Evolutionary conservation across 2,329 filamentous ascomycete genomes (phyloP).

Genomic region (Stemphylium vesicarium): DNA sequence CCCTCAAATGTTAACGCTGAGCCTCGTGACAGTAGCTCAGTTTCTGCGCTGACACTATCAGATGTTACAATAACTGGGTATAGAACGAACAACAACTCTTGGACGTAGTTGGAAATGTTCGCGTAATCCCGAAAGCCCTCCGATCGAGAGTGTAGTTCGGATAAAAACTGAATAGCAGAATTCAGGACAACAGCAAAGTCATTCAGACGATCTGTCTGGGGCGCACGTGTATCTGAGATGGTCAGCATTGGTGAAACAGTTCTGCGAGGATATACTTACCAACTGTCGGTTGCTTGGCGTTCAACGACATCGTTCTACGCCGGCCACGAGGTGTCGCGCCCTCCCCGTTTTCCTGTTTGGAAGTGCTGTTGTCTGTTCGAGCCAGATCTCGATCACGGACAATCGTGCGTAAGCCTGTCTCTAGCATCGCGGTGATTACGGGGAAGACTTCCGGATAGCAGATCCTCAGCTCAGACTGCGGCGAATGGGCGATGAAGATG

Average conservation of each 20-base stretch:
- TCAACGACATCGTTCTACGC: conserved; percentile 71
- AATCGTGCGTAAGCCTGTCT: conserved; percentile 72
- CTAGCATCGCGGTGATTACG: conserved; percentile 85
- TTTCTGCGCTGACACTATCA: conserved; percentile 81
- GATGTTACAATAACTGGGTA: conserved; percentile 89
- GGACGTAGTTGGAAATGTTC: conserved; percentile 77
- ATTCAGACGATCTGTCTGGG: conserved; percentile 51
- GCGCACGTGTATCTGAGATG: conserved; percentile 37
- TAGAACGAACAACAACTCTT: conserved; percentile 77
- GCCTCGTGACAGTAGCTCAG: conserved; percentile 83
- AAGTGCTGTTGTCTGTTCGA: conserved; percentile 22
- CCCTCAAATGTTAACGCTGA: conserved; percentile 84
- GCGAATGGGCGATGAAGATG: conserved; percentile 63
- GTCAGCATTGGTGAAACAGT: conserved; percentile 15
- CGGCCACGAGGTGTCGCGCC: conserved; percentile 50
- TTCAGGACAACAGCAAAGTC: conserved; percentile 72
- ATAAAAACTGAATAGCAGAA: conserved; percentile 78
- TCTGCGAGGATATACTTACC: conserved; percentile 23
- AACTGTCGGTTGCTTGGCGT: conserved; percentile 58
- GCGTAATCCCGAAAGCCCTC: conserved; percentile 82
- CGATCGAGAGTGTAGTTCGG: conserved; percentile 79
- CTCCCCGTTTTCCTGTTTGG: conserved; percentile 27
- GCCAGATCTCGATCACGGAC: conserved; percentile 43
- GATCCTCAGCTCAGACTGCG: conserved; percentile 63
- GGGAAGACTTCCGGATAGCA: conserved; percentile 78